These are phyloP conservation scores for Lichtheimia corymbifera DNA, from an alignment of 371 early-diverging fungal species.

Conservation along the genomic window DNA sequence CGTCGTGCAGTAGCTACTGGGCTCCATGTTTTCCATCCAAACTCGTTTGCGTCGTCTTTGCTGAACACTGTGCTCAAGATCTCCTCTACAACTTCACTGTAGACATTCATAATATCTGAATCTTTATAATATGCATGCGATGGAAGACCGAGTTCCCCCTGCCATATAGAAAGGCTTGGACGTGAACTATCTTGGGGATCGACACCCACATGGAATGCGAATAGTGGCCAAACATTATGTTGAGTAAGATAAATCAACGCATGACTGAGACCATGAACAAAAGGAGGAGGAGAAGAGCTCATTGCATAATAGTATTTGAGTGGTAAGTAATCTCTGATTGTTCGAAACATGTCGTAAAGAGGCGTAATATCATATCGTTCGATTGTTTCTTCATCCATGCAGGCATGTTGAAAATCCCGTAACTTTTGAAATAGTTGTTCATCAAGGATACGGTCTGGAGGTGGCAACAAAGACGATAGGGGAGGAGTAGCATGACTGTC, in stretches of 20 bases:
- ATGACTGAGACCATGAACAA: slow-evolving; percentile 17
- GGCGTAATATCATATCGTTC: slow-evolving; percentile 31
- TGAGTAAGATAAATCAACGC: slow-evolving; percentile 18
- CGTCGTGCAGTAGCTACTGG: slow-evolving; percentile 42
- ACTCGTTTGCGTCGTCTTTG: slow-evolving; percentile 26
- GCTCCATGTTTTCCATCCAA: slow-evolving; percentile 36
- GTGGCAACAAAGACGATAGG: slow-evolving; percentile 20
- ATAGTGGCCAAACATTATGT: slow-evolving; percentile 31
- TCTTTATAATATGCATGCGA: slow-evolving; percentile 54
- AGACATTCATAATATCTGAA: slow-evolving; percentile 21
- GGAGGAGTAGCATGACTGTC: not conserved
- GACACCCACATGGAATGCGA: slow-evolving; percentile 29
- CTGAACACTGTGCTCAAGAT: slow-evolving; percentile 24
- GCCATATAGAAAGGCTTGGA: slow-evolving; percentile 30
- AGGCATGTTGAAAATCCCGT: slow-evolving; percentile 46
- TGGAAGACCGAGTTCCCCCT: slow-evolving; percentile 53
- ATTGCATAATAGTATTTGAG: slow-evolving; percentile 5
- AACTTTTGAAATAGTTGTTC: slow-evolving; percentile 46
- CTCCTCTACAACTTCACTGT: slow-evolving; percentile 35
- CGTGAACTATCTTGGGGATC: slow-evolving; percentile 33
- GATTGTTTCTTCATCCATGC: slow-evolving; percentile 54
- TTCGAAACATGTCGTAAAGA: slow-evolving; percentile 36
- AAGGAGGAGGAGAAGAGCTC: not conserved
- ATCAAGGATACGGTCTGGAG: slow-evolving; percentile 40
- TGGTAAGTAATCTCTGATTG: slow-evolving; percentile 27